Evolutionary conservation across 805 yeast genomes (phyloP).

Genomic region (Ogataea kodamae): DNA sequence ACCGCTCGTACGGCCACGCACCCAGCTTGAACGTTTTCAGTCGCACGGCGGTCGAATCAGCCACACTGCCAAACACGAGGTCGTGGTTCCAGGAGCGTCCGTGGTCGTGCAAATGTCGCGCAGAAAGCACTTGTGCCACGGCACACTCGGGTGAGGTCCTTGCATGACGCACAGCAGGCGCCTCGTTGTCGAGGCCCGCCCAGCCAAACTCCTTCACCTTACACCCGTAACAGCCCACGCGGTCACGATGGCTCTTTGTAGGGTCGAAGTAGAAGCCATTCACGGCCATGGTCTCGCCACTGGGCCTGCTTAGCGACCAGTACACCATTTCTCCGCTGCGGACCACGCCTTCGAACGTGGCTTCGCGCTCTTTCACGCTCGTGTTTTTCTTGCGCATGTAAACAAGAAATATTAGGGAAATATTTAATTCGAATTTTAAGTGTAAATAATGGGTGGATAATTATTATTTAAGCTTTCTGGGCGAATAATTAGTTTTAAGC

Average conservation of each 20-base stretch:
- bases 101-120: conserved; percentile 14
- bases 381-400: conserved; percentile 8
- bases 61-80: conserved; percentile 35
- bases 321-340: conserved; percentile 27
- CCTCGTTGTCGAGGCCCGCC: conserved; percentile 29
- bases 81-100: conserved; percentile 21
- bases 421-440: conserved; percentile 1
- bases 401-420: neutral
- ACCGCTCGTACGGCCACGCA: conserved; percentile 44
- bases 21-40: conserved; percentile 37
- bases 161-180: conserved; percentile 25
- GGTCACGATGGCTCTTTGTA: conserved; percentile 41
- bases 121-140: conserved; percentile 19
- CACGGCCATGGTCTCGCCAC: conserved; percentile 39
- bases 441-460: too few species aligned
- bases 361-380: conserved; percentile 20
- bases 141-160: conserved; percentile 28
- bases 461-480: too few species aligned
- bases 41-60: conserved; percentile 34
- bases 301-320: conserved; percentile 29
- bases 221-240: conserved; percentile 59
- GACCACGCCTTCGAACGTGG: conserved; percentile 19
- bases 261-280: conserved; percentile 64
- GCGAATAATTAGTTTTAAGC: too few species aligned
- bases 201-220: conserved; percentile 55